These are phyloP conservation scores for Aspergillus texensis DNA, from an alignment of 2,329 filamentous ascomycete genomes.

Conservation along the genomic window DNA sequence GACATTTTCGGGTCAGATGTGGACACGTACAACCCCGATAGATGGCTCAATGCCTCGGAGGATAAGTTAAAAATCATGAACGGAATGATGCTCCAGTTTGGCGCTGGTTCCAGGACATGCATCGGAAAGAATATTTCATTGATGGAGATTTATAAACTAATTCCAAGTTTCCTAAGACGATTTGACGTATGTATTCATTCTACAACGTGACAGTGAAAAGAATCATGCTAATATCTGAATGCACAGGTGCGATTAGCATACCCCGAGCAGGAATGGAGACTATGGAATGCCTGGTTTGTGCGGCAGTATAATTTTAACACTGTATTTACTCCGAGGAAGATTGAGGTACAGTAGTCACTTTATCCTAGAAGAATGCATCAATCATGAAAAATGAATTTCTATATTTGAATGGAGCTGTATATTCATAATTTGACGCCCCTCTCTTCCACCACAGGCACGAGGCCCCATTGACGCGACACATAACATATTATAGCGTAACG, in stretches of 20 bases:
- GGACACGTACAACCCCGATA: constrained; percentile 21
- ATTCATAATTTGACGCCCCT: neutral
- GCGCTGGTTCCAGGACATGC: constrained; percentile 5
- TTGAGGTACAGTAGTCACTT: neutral
- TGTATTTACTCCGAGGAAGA: constrained; percentile 12
- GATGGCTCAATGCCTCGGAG: constrained; percentile 25
- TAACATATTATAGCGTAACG: neutral
- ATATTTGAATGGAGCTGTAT: neutral
- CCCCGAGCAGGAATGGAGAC: constrained; percentile 16
- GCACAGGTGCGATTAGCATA: constrained; percentile 14
- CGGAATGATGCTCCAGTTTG: constrained; percentile 14
- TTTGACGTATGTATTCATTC: constrained; percentile 10
- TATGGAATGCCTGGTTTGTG: constrained; percentile 22
- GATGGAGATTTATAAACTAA: constrained; percentile 1
- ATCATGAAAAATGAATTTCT: neutral
- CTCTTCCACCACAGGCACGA: neutral
- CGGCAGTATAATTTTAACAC: constrained; percentile 19
- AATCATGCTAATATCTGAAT: neutral
- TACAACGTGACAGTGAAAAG: neutral
- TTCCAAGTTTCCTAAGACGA: constrained; percentile 15
- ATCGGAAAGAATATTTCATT: constrained; percentile 9
- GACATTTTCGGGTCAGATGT: constrained; percentile 26
- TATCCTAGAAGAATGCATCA: neutral
- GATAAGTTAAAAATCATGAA: constrained; percentile 16
- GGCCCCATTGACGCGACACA: neutral